Evolutionary conservation across 768 basidiomycete species (phyloP), one percentile per base, ranked within the genome.

Genomic region (Ramaria rubella): DNA sequence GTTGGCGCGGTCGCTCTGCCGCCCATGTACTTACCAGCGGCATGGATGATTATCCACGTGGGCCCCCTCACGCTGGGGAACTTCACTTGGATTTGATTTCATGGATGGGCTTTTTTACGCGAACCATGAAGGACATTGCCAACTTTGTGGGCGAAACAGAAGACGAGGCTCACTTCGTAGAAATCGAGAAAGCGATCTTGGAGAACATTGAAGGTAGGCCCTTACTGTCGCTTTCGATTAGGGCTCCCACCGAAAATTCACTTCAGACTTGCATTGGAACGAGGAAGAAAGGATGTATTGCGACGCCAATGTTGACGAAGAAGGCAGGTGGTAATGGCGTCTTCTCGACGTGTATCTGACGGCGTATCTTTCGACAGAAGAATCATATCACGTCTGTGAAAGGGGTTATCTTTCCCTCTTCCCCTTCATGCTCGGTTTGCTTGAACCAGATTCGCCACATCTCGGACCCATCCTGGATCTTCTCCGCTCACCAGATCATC

Each of bases 71-170:
- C 65, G 78, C 84, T 1, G 94, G 95, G 49, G 94, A 97, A 72
- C 75, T 98, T 46, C 94, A 98, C 68, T 69, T 97, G 58, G 94
- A 98, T 70, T 71, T 97, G 57, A 90, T 94, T 60, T 87, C 88
- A 29, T 98, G 94, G 94, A 91, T 97, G 85, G 94, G 81, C 3
- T 96, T 93, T 76, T 98, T 97, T 71, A 82, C 90, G 31, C 77
- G 87, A 61, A 97, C 94, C 27, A 98, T 98, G 94, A 80, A 77
- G 52, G 88, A 87, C 46, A 88, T 98, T 57, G 87, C 94, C 0
- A 84, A 81, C 58, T 95, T 88, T 67, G 74, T 95, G 15, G 92
- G 87, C 1, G 87, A 95, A 69, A 73, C 69, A n/a, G 91, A 94
- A 30, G 94, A 97, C 64, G 81, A 78, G 52, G 71, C 73, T n/a